These are phyloP conservation scores for Yamadazyma laniorum DNA, from an alignment of 805 yeast genomes.

Conservation along the genomic window DNA sequence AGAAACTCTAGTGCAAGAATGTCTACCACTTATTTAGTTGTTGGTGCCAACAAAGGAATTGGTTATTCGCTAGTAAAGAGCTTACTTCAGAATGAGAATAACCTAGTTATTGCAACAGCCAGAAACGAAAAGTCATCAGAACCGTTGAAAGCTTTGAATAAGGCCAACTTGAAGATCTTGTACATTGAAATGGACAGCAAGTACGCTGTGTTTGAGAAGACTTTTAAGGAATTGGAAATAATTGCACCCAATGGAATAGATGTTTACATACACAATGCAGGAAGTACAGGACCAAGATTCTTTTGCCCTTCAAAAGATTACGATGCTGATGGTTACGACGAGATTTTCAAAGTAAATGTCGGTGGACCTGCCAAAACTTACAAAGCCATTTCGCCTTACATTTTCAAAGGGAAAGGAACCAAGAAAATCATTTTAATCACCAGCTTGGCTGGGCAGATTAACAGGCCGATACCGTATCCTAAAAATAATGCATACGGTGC, in stretches of 20 bases:
- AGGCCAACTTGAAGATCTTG: slow-evolving; percentile 9
- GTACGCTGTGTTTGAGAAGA: slow-evolving; percentile 5
- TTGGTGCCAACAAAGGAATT: slow-evolving; percentile 12
- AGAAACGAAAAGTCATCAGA: too few species aligned
- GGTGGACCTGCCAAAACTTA: slow-evolving; percentile 13
- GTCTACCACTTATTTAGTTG: slow-evolving; percentile 11
- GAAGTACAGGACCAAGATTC: too few species aligned
- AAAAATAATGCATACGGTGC: slow-evolving; percentile 26
- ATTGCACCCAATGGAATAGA: slow-evolving; percentile 22
- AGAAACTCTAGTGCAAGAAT: too few species aligned
- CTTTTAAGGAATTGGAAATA: slow-evolving; percentile 7
- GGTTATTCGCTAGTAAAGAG: slow-evolving; percentile 5
- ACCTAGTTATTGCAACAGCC: slow-evolving; percentile 9
- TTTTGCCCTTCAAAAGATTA: slow-evolving; percentile 1
- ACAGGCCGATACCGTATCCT: background rate
- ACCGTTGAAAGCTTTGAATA: too few species aligned
- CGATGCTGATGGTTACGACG: slow-evolving; percentile 8
- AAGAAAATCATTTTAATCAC: slow-evolving; percentile 25
- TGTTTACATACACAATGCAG: slow-evolving; percentile 35
- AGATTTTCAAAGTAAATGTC: slow-evolving; percentile 8
- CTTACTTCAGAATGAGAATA: slow-evolving; percentile 1
- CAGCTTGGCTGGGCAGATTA: slow-evolving; percentile 14
- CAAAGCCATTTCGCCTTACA: slow-evolving; percentile 10
- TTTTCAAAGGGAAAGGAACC: slow-evolving; percentile 7
- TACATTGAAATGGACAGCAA: slow-evolving; percentile 5